Percentiles rank a stretch among this genome's conserved stretches.
These are phyloP conservation scores for Rhynchospora pubera DNA, from an alignment of 176 grass and related monocot genomes.

Conservation along the genomic window DNA sequence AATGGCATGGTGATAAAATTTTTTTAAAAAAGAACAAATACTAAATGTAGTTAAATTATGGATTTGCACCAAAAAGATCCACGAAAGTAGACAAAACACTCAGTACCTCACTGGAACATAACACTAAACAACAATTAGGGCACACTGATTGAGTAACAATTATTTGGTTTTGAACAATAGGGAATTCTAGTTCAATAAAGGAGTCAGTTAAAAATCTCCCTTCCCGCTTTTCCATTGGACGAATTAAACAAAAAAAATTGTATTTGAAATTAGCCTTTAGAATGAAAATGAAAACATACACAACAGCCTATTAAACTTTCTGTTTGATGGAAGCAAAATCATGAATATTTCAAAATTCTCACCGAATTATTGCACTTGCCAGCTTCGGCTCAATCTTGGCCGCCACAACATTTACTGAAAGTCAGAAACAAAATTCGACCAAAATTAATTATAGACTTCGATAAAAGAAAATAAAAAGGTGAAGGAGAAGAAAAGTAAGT, in stretches of 20 bases:
- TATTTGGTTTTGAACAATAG: background rate
- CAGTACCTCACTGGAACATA: background rate
- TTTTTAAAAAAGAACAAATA: background rate
- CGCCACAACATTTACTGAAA: conserved; percentile 24
- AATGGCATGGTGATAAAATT: background rate
- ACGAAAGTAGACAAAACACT: background rate
- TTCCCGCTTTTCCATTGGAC: too few relatives aligned
- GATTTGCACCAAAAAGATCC: background rate
- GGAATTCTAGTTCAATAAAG: background rate
- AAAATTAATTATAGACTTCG: too few relatives aligned
- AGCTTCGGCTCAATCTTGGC: conserved; percentile 29
- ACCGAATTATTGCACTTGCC: conserved; percentile 28
- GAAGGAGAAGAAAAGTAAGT: too few relatives aligned
- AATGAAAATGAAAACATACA: background rate
- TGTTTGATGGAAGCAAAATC: background rate
- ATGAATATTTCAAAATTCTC: background rate
- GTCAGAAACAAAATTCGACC: background rate
- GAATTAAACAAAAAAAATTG: background rate
- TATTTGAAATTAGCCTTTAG: background rate
- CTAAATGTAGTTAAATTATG: background rate
- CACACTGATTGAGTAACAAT: too few relatives aligned
- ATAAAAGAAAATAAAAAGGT: too few relatives aligned
- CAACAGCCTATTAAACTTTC: background rate
- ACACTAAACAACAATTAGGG: background rate
- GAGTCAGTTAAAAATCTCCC: background rate